Conservation (phyloP, 129 eudicot species). For the Mikania micrantha region DNA sequence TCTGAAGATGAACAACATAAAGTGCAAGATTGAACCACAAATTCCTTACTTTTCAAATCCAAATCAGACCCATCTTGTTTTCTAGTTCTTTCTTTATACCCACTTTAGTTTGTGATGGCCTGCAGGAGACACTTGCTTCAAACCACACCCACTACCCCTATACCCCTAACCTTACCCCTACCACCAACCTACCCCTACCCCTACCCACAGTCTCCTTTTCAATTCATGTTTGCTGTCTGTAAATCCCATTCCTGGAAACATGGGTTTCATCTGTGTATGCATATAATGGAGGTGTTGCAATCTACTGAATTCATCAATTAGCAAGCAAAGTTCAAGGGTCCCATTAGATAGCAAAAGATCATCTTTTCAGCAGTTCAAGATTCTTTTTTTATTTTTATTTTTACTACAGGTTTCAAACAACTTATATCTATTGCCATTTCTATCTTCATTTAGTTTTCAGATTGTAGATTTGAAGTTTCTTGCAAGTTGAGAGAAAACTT, state of each 20-base stretch:
- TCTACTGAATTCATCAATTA: constrained; percentile 10
- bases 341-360: constrained; percentile 22
- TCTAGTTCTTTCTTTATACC: constrained; percentile 13
- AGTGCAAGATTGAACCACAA: constrained; percentile 12
- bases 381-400: constrained; percentile 14
- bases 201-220: neutral
- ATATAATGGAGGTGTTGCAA: constrained; percentile 18
- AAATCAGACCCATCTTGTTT: constrained; percentile 22
- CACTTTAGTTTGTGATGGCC: constrained; percentile 21
- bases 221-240: constrained; percentile 13
- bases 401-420: constrained; percentile 14
- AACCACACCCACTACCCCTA: constrained; percentile 7
- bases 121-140: constrained; percentile 26
- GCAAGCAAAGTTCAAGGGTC: constrained; percentile 16
- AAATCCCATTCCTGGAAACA: constrained; percentile 18
- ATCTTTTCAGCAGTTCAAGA: constrained; percentile 17
- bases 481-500: constrained; percentile 6
- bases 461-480: neutral
- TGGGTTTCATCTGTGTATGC: constrained; percentile 22
- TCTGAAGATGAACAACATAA: constrained; percentile 4
- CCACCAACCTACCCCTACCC: neutral
- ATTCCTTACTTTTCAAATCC: constrained; percentile 12
- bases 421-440: neutral
- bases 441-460: neutral
- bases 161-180: neutral